Conservation (phyloP, 805 yeast species). For the Spathaspora arborariae region DNA sequence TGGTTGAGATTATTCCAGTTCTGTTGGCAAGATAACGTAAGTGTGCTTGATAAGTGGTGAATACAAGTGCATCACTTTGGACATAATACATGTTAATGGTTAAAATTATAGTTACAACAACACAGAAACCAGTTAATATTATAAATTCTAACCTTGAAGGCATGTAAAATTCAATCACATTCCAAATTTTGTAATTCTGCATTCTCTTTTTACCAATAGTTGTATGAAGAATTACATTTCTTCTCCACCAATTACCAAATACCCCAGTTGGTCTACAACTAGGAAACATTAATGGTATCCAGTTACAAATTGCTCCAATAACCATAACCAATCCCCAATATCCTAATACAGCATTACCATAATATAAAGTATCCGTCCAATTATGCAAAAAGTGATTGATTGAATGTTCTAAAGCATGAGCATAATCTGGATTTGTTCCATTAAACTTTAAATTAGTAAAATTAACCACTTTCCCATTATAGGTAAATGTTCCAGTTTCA, state of each 20-base stretch:
- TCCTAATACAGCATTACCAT: slow-evolving; percentile 38
- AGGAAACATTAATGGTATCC: slow-evolving; percentile 41
- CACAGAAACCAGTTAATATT: slow-evolving; percentile 18
- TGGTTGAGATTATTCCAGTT: slow-evolving; percentile 44
- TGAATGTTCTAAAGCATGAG: background rate
- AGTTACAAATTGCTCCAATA: slow-evolving; percentile 37
- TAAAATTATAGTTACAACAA: slow-evolving; percentile 14
- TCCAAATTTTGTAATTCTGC: slow-evolving; percentile 9
- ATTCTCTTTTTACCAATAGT: slow-evolving; percentile 31
- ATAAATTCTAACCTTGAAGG: slow-evolving; percentile 37
- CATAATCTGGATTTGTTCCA: background rate
- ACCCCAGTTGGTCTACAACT: slow-evolving; percentile 26
- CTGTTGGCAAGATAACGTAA: slow-evolving; percentile 44
- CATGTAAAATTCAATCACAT: slow-evolving; percentile 13
- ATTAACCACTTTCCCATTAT: background rate
- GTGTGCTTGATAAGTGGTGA: slow-evolving; percentile 14
- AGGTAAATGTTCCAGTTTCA: background rate
- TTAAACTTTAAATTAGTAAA: background rate
- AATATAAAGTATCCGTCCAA: slow-evolving; percentile 24
- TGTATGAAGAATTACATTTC: slow-evolving; percentile 26
- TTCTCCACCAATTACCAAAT: slow-evolving; percentile 18
- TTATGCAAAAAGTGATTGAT: slow-evolving; percentile 16
- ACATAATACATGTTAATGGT: slow-evolving; percentile 3
- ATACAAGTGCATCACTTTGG: slow-evolving; percentile 22
- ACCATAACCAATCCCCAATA: slow-evolving; percentile 46